Conservation (phyloP, 768 basidiomycete species). For the Termitomyces sp. region DNA sequence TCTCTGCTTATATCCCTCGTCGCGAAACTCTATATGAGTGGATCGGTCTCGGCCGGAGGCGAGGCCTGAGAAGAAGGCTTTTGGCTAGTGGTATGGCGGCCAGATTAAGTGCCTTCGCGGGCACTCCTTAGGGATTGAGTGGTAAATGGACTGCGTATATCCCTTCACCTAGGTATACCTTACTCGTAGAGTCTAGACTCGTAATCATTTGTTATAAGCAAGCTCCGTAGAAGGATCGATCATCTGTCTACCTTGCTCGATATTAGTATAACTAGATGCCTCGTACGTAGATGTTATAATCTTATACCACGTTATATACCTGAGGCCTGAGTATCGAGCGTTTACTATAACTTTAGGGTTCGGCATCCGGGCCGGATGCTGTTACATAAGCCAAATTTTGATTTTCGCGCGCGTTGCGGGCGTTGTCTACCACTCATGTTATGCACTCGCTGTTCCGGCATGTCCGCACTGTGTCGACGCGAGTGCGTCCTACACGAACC, state of each 20-base stretch:
- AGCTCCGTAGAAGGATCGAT: too few relatives aligned
- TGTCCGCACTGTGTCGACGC: conserved; percentile 18
- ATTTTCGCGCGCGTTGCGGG: not conserved
- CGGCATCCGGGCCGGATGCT: not conserved
- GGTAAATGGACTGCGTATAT: not conserved
- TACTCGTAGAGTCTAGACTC: not conserved
- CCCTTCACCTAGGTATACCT: not conserved
- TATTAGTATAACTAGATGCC: too few relatives aligned
- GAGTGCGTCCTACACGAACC: conserved; percentile 24
- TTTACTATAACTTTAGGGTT: not conserved
- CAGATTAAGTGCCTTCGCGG: not conserved
- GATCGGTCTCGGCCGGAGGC: conserved; percentile 14
- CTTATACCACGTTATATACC: too few relatives aligned
- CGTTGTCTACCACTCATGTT: not conserved
- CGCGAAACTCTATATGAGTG: conserved; percentile 15
- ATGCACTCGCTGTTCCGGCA: conserved; percentile 9
- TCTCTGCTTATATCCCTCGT: conserved; percentile 7
- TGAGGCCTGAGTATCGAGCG: too few relatives aligned
- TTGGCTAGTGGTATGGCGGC: not conserved
- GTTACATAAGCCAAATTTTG: conserved; percentile 10
- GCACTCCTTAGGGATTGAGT: not conserved
- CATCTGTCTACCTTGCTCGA: too few relatives aligned
- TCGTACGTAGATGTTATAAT: too few relatives aligned
- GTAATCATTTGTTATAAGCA: not conserved
- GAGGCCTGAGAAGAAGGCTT: not conserved